A percentile compares a stretch with the other conserved stretches of the same genome.
These are phyloP conservation scores for Teunomyces stri DNA, from an alignment of 805 yeast species.

Conservation along the genomic window DNA sequence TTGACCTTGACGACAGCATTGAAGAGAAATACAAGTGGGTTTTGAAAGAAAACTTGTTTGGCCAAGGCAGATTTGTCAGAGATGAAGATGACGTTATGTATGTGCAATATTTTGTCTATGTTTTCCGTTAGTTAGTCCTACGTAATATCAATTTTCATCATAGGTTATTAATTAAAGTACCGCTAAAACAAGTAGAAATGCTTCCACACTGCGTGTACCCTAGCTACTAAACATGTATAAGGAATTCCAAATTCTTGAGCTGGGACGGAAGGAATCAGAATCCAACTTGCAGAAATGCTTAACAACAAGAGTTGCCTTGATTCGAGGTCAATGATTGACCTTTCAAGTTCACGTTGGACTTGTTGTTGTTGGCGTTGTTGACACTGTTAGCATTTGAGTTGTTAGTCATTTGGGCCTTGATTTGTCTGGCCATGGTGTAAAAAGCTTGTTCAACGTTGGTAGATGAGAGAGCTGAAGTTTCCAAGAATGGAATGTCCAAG, in stretches of 20 bases:
- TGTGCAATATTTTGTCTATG: conserved; percentile 56
- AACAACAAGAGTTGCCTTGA: conserved; percentile 41
- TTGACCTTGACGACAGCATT: conserved; percentile 41
- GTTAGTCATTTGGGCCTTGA: conserved; percentile 89
- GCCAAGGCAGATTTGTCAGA: conserved; percentile 59
- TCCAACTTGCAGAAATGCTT: conserved; percentile 6
- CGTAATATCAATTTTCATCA: neutral
- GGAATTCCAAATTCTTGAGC: neutral
- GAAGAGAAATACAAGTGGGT: conserved; percentile 52
- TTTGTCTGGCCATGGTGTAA: conserved; percentile 97
- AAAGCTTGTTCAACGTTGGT: conserved; percentile 98
- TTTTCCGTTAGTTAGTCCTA: conserved; percentile 14
- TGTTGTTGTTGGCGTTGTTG: conserved; percentile 37
- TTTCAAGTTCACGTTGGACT: conserved; percentile 67
- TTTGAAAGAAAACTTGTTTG: conserved; percentile 45
- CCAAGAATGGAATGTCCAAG: conserved; percentile 89
- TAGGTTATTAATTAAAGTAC: conserved; percentile 1
- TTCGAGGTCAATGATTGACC: conserved; percentile 56
- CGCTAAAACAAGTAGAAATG: neutral
- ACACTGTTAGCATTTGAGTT: conserved; percentile 41
- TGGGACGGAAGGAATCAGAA: neutral
- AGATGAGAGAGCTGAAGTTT: conserved; percentile 91
- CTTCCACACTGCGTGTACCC: neutral
- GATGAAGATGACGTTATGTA: conserved; percentile 42
- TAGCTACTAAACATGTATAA: conserved; percentile 3